Evolutionary conservation across 1,284 basidiomycete species (phyloP), one percentile per base, ranked within the genome.

Genomic region (Veloboletus limbatus): DNA sequence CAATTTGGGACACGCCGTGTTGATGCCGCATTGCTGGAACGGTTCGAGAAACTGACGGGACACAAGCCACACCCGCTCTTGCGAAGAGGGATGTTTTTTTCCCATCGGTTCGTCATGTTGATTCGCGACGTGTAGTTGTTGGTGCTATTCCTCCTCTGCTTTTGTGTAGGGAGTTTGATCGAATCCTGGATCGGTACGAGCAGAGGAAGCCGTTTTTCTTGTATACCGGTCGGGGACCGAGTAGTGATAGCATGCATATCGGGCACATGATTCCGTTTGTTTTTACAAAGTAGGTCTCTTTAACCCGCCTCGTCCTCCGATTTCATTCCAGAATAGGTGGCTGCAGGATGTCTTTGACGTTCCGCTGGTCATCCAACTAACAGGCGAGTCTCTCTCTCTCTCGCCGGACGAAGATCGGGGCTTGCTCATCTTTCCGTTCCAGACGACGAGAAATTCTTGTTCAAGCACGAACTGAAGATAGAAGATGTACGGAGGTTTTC

Each of bases 391-490:
- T 27, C 3, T 26, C 24, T 48, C 22, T 38, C n/a, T n/a, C n/a
- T n/a, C n/a, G n/a, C n/a, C 41, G 14, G 11, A 27, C 26, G 14
- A 4, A 16, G 11, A 35, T 32, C 6, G n/a, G 4, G 3, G 13
- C 31, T 43, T n/a, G 18, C 6, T 40, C 14, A 31, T 14, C 18
- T 4, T 2, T 27, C 8, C 17, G 17, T 10, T 6, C 36, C 56
- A 92, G 97, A 99, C 63, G 97, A 99, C 68, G 97, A 99, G 68
- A 99, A 99, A 70, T 99, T 99, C 75, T 71, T 99, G 45, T 97
- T 99, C 78, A 97, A 98, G 69, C 88, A 93, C 43, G 85, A 93
- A 53, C 80, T 97, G 51, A 94, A 92, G 63, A 77, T 92, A 35
- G 92, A 97, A 56, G 88, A 99, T 66, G 92, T 90, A 40, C 81